phyloP scores from a whole-genome alignment of 805 yeast genomes.

The Metschnikowia peoriensis region DNA sequence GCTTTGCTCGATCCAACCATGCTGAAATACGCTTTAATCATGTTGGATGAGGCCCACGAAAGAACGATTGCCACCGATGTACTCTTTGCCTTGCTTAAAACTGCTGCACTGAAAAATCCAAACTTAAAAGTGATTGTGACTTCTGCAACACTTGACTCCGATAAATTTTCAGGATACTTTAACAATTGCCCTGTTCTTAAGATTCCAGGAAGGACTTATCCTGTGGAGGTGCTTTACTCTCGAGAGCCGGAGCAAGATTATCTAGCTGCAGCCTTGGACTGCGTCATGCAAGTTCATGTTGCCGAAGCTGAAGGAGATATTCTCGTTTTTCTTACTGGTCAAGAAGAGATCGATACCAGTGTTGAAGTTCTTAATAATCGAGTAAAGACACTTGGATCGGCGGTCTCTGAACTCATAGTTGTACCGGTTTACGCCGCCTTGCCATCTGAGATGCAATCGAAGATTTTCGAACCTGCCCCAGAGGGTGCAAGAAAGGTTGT shows the following conservation, averaged over 20 bases:
- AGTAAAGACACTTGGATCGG: constrained; percentile 60
- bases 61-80: constrained; percentile 93
- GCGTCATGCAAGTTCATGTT: constrained; percentile 82
- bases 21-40: constrained; percentile 74
- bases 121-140: constrained; percentile 78
- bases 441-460: constrained; percentile 86
- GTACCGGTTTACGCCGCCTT: constrained; percentile 89
- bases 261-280: constrained; percentile 76
- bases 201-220: constrained; percentile 89
- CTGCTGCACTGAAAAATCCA: constrained; percentile 67
- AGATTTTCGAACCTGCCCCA: constrained; percentile 89
- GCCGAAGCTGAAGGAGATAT: constrained; percentile 79
- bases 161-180: constrained; percentile 79
- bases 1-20: constrained; percentile 78
- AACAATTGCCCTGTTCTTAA: constrained; percentile 75
- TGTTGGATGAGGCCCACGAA: constrained; percentile 98
- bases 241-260: constrained; percentile 85
- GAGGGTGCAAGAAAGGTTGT: constrained; percentile 81
- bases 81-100: constrained; percentile 76
- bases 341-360: constrained; percentile 91
- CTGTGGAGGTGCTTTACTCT: constrained; percentile 82
- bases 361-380: constrained; percentile 70
- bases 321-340: constrained; percentile 83
- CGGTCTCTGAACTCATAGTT: constrained; percentile 65
- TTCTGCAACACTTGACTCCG: constrained; percentile 90